phyloP scores from a whole-genome alignment of 108 stramenopile species.

The Craspedostauros australis region DNA sequence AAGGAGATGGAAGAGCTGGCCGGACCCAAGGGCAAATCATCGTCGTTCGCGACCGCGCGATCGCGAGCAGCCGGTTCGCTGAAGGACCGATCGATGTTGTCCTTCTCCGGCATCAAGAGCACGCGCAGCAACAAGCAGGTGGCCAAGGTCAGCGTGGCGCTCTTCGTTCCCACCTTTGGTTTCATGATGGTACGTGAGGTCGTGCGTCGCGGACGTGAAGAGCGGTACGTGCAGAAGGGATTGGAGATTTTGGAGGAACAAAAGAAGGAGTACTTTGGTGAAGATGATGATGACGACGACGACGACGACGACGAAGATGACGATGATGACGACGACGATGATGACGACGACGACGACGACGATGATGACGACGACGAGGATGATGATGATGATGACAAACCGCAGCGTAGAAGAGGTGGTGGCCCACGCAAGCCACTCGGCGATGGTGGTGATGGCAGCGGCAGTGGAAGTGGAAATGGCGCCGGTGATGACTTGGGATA shows the following conservation, averaged over 20 bases:
- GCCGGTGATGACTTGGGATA: conserved; percentile 6
- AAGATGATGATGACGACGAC: conserved; percentile 8
- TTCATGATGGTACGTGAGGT: conserved; percentile 20
- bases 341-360: conserved; percentile 24
- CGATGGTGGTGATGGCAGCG: conserved; percentile 8
- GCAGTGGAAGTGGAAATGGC: conserved; percentile 5
- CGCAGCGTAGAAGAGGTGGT: conserved; percentile 1
- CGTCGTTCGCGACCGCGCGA: too few species aligned
- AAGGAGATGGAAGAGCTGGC: too few species aligned
- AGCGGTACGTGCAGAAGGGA: conserved; percentile 31
- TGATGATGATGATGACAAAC: conserved; percentile 5
- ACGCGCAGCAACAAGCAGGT: too few species aligned
- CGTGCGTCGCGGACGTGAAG: conserved; percentile 29
- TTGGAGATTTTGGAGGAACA: conserved; percentile 31
- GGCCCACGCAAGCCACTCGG: neutral
- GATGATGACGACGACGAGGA: conserved; percentile 31
- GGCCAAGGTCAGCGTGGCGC: conserved; percentile 13
- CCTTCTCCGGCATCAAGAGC: too few species aligned
- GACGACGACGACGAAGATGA: conserved; percentile 10
- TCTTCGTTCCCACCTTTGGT: conserved; percentile 25
- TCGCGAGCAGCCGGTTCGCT: too few species aligned
- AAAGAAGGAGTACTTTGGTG: conserved; percentile 35
- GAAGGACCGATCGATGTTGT: too few species aligned
- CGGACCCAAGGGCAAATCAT: too few species aligned
- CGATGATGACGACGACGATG: conserved; percentile 25